These are phyloP conservation scores for Syncephalis fuscata DNA, from an alignment of 371 early-diverging fungal species.

Conservation along the genomic window DNA sequence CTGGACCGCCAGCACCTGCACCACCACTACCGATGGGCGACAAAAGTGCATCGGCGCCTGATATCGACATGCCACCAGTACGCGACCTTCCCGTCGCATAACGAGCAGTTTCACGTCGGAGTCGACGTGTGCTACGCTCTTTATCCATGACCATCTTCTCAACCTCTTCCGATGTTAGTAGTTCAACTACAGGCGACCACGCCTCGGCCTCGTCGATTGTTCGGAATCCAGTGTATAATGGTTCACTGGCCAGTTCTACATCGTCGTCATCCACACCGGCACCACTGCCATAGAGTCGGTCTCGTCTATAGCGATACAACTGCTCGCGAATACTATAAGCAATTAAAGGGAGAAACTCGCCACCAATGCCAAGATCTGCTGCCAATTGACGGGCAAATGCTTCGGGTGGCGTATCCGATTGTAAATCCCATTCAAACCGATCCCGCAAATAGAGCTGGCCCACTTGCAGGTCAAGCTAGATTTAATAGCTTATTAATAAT, in stretches of 20 bases:
- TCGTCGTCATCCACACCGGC: conserved; percentile 11
- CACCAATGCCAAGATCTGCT: conserved; percentile 77
- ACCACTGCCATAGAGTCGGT: conserved; percentile 28
- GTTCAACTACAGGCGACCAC: conserved; percentile 71
- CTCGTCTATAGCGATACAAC: conserved; percentile 46
- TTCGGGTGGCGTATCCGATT: conserved; percentile 56
- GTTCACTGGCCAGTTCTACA: conserved; percentile 19
- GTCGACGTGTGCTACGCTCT: conserved; percentile 48
- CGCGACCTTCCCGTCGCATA: background rate
- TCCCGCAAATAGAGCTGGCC: conserved; percentile 74
- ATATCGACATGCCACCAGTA: background rate
- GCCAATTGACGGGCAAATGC: conserved; percentile 64
- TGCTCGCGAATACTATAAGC: conserved; percentile 84
- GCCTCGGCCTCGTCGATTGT: conserved; percentile 41
- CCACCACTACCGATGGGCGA: conserved; percentile 4
- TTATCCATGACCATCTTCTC: conserved; percentile 60
- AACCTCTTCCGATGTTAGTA: conserved; percentile 60
- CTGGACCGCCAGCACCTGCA: conserved; percentile 2
- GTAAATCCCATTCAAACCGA: conserved; percentile 85
- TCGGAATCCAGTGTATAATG: conserved; percentile 36
- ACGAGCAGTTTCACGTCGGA: conserved; percentile 6
- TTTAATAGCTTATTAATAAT: background rate
- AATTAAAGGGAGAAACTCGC: conserved; percentile 75
- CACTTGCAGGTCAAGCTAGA: conserved; percentile 69
- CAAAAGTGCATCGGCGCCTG: background rate